Base-by-base conservation (phyloP, 2,329 filamentous ascomycete species). In the Monosporascus sp. region DNA sequence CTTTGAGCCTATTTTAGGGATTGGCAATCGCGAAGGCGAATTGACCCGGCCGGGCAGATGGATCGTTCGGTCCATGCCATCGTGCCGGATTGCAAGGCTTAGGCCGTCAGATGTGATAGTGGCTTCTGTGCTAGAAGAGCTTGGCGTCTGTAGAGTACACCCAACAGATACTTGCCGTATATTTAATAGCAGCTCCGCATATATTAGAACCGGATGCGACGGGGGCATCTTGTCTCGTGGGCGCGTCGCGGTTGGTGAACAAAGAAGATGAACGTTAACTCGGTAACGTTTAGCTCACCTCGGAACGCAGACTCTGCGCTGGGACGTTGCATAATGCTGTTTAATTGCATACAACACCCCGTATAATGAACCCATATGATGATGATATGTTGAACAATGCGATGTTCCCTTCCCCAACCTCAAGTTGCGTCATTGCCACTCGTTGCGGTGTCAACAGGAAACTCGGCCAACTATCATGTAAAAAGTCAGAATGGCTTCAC, bases 161-260 rank as follows among this genome's bases (percentile, higher is more conserved):
- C 76, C 78, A 22, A 87, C 69, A 5, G 83, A 85, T 39, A 88
- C 74, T 63, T 86, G 83, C 43, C 79, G 75, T 58, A 88, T 84
- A 55, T 87, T 85, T 27, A 78, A 72, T 3, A 88, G 75, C 1
- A 87, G 74, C 68, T 88, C 85, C 5, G 84, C 83, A 63, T 88
- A 87, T 22, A 87, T 73, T 2, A 68, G 61, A 20, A 72, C 58
- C 27, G 45, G 48, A 39, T 47, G 56, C 31, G 57, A 53, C 46
- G 54, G 49, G 48, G 39, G 38, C 63, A 67, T 65, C 41, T 58
- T 60, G 57, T 17, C 47, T 25, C 52, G 20, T 24, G 27, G 46
- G 48, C 11, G 52, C 53, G 38, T 54, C 58, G 51, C 15, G n/a
- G 11, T 6, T 27, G 43, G 3, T n/a, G 43, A 31, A 46, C 7